Evolutionary conservation across 176 grass and related monocot species (phyloP), one percentile per base, ranked within the genome.

Genomic region (Oryza australiensis): DNA sequence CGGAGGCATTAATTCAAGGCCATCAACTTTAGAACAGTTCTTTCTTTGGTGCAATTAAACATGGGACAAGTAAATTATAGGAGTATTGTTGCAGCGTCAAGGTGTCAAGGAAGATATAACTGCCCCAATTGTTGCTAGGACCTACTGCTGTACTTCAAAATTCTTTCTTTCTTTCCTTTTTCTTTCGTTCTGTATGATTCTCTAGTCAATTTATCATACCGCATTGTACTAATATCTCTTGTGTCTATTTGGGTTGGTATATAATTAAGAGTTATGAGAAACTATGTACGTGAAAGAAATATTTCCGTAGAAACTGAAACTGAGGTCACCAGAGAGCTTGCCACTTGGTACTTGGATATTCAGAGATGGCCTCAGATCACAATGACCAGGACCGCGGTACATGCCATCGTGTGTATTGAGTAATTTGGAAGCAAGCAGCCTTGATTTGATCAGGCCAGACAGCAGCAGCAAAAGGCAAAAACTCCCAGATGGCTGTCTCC

Each of bases 351-450:
- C 14, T 57, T 57, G 62, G 57, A 76, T 68, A 60, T 69, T 40
- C 7, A 48, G 28, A 29, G 30, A 67, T 32, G 68, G 9, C 15
- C 30, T 55, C 76, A 53, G 60, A 67, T 80, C 84, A 66, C 59
- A 66, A 64, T 46, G 26, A 16, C 37, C 29, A 64, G 75, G 12
- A 51, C 84, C 24, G 55, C 55, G 24, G 2, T 10, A 60, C 55
- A 59, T 24, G 55, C 3, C 9, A 9, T 60, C 8, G 49, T 72
- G 57, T 27, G 26, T 26, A 24, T 48, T 37, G 84, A 66, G 60
- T 86, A 26, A 34, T 43, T 59, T 67, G 6, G 11, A 86, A 80
- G 77, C 70, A 20, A 74, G 64, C 67, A 37, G 1, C 55, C 67
- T 73, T 53, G 57, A 15, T 55, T 18, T 55, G 48, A 64, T 60